phyloP scores from a whole-genome alignment of 352 stramenopile genomes.

The Phytophthora tentaculata region DNA sequence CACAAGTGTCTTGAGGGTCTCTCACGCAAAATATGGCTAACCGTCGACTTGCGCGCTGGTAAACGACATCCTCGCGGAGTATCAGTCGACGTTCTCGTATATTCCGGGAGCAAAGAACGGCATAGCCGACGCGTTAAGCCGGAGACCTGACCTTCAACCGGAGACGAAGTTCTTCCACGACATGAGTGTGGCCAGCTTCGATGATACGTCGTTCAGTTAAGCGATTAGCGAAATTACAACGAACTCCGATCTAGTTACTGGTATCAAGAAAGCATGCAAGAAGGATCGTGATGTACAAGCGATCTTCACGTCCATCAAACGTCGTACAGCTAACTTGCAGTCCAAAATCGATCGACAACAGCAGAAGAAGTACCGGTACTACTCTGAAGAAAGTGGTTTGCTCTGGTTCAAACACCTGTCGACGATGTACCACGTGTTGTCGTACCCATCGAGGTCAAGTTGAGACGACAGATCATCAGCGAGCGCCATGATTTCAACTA shows the following conservation, averaged over 20 bases:
- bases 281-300: background rate
- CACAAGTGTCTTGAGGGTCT: conserved; percentile 16
- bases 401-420: no score
- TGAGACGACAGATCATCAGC: no score
- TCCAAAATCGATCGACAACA: no score
- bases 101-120: background rate
- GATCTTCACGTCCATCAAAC: background rate
- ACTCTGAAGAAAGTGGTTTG: no score
- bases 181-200: background rate
- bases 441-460: no score
- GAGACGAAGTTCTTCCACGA: background rate
- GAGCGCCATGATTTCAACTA: no score
- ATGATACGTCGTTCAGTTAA: background rate
- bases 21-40: conserved; percentile 19
- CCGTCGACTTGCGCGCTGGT: conserved; percentile 11
- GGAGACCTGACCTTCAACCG: background rate
- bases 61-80: conserved; percentile 13
- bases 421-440: no score
- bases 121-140: background rate
- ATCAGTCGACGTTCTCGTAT: conserved; percentile 2
- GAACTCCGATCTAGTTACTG: background rate
- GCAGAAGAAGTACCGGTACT: no score
- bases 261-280: background rate
- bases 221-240: background rate
- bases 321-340: no score